Evolutionary conservation across 1,139 yeast species (phyloP).

Genomic region (Schwanniomyces etchellsii): DNA sequence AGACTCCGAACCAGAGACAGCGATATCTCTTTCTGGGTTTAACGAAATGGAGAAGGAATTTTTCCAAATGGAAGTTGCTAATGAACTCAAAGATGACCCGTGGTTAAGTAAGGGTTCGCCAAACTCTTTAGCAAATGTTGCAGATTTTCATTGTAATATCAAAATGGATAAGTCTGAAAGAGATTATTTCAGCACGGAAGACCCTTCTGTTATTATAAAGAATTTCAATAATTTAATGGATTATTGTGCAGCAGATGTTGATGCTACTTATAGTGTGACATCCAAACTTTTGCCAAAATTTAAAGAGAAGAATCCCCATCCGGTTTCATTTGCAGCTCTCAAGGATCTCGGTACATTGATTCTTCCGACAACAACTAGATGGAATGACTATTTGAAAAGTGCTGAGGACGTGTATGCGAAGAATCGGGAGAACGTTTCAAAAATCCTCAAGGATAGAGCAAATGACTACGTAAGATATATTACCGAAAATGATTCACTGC

Average conservation of each 20-base stretch:
- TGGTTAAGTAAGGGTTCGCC: conserved; percentile 77
- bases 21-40: conserved; percentile 4
- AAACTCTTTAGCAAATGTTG: conserved; percentile 79
- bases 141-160: conserved; percentile 70
- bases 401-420: conserved; percentile 67
- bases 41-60: conserved; percentile 7
- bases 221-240: conserved; percentile 57
- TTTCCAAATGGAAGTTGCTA: conserved; percentile 18
- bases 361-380: conserved; percentile 68
- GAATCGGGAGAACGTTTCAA: conserved; percentile 51
- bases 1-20: conserved; percentile 15
- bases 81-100: conserved; percentile 49
- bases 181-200: conserved; percentile 54
- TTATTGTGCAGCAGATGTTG: conserved; percentile 86
- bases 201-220: conserved; percentile 49
- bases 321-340: conserved; percentile 89
- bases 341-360: conserved; percentile 71
- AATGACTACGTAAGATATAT: conserved; percentile 45
- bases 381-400: conserved; percentile 66
- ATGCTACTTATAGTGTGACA: conserved; percentile 67
- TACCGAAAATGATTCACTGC: conserved; percentile 19
- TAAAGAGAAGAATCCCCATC: conserved; percentile 73
- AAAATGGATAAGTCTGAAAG: conserved; percentile 63
- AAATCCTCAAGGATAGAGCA: conserved; percentile 56
- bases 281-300: conserved; percentile 67